Evolutionary conservation across 2,329 filamentous ascomycete genomes (phyloP).

Genomic region (Pseudogymnoascus sp.): DNA sequence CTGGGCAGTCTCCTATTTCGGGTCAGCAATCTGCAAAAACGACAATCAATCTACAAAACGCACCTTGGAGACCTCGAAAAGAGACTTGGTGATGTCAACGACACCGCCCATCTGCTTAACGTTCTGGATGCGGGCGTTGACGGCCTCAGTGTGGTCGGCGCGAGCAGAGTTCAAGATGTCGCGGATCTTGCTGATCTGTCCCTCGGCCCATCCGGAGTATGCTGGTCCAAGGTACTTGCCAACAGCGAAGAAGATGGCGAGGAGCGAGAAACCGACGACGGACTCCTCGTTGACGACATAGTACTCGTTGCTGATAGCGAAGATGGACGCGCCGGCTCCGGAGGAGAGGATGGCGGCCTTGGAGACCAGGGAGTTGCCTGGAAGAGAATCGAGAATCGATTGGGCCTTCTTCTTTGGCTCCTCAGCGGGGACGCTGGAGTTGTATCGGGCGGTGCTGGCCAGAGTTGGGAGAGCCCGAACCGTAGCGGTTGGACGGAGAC

Average conservation of each 20-base stretch:
- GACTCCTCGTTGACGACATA: constrained; percentile 99
- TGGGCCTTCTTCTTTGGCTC: constrained; percentile 96
- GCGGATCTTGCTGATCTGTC: constrained; percentile 86
- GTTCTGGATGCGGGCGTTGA: constrained; percentile 87
- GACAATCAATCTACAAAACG: constrained; percentile 17
- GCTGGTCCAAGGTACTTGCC: constrained; percentile 89
- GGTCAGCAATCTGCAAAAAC: constrained; percentile 8
- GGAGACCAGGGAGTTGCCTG: constrained; percentile 84
- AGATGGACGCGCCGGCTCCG: constrained; percentile 80
- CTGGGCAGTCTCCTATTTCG: constrained; percentile 69
- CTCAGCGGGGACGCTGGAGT: constrained; percentile 71
- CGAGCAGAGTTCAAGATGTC: constrained; percentile 90
- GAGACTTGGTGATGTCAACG: constrained; percentile 91
- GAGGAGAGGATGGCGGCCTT: constrained; percentile 97
- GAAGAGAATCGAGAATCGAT: constrained; percentile 87
- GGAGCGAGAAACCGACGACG: constrained; percentile 83
- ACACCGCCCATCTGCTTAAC: constrained; percentile 92
- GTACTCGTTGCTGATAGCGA: constrained; percentile 98
- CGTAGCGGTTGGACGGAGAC: constrained; percentile 75
- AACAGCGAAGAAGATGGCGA: constrained; percentile 86
- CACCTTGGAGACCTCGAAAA: constrained; percentile 98
- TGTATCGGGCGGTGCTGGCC: constrained; percentile 55
- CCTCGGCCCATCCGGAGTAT: constrained; percentile 88
- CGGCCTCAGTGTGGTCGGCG: constrained; percentile 88
- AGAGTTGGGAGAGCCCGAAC: constrained; percentile 68